These are phyloP conservation scores for Mycena rosella DNA, from an alignment of 768 basidiomycete genomes.

Conservation along the genomic window DNA sequence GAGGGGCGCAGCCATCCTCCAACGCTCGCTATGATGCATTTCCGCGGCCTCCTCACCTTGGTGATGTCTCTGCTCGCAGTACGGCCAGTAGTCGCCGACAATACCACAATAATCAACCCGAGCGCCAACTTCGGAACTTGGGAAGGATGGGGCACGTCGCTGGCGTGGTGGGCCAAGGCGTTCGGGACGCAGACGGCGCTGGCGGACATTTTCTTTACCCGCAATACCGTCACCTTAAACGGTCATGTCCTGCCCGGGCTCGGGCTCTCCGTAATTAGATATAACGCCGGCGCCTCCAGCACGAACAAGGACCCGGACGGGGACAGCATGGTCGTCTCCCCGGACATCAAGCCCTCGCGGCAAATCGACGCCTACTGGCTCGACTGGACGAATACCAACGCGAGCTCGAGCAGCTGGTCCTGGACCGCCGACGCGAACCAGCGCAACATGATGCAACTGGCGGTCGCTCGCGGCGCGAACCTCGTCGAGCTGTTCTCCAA, in stretches of 20 bases:
- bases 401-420: conserved; percentile 29
- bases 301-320: conserved; percentile 34
- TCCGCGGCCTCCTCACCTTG: conserved; percentile 14
- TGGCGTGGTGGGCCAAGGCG: conserved; percentile 39
- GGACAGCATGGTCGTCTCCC: conserved; percentile 29
- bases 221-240: conserved; percentile 30
- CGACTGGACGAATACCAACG: conserved; percentile 30
- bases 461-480: conserved; percentile 31
- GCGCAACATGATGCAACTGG: conserved; percentile 34
- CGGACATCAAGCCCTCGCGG: conserved; percentile 30
- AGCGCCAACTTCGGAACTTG: conserved; percentile 34
- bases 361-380: conserved; percentile 35
- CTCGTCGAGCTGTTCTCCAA: conserved; percentile 37
- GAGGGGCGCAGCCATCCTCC: neutral
- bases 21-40: conserved; percentile 12
- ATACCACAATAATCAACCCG: conserved; percentile 30
- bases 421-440: conserved; percentile 39
- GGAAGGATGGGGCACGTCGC: conserved; percentile 38
- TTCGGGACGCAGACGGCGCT: conserved; percentile 31
- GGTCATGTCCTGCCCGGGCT: conserved; percentile 29
- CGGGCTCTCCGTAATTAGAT: conserved; percentile 34
- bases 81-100: conserved; percentile 23
- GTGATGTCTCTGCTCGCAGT: conserved; percentile 15
- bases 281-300: conserved; percentile 36
- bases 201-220: conserved; percentile 38